Conservation (phyloP, 2,329 filamentous ascomycete species). For the Sphaerulina vaccinii region DNA sequence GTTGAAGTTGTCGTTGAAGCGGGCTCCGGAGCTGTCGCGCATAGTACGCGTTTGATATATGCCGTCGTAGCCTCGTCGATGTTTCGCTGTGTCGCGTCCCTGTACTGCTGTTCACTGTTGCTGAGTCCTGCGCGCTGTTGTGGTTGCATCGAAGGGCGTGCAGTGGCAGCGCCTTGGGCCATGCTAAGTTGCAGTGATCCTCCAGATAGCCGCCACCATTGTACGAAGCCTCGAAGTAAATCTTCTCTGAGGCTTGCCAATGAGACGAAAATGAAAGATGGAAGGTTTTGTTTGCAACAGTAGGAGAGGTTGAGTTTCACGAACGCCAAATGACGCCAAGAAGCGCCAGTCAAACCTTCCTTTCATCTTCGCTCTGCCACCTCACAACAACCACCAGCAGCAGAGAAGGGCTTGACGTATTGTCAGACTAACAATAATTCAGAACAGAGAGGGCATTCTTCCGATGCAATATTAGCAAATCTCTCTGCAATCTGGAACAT, state of each 20-base stretch:
- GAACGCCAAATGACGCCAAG: too few species aligned
- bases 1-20: slow-evolving; percentile 4
- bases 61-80: slow-evolving; percentile 74
- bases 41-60: slow-evolving; percentile 52
- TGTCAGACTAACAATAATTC: too few species aligned
- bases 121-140: slow-evolving; percentile 11
- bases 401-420: too few species aligned
- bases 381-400: too few species aligned
- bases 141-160: slow-evolving; percentile 17
- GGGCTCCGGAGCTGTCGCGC: slow-evolving; percentile 18
- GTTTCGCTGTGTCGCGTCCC: slow-evolving; percentile 2
- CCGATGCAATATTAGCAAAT: too few species aligned
- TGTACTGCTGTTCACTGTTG: neutral
- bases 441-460: too few species aligned
- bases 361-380: too few species aligned
- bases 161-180: slow-evolving; percentile 22
- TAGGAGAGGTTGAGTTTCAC: too few species aligned
- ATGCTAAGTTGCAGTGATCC: slow-evolving; percentile 13
- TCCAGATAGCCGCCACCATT: slow-evolving; percentile 7
- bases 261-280: too few species aligned
- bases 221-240: slow-evolving; percentile 2
- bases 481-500: too few species aligned
- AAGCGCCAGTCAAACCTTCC: too few species aligned
- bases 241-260: neutral
- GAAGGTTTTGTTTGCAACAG: too few species aligned